These are phyloP conservation scores for Graphilbum ipis-grandicollis DNA, from an alignment of 2,329 filamentous ascomycete species.

Conservation along the genomic window DNA sequence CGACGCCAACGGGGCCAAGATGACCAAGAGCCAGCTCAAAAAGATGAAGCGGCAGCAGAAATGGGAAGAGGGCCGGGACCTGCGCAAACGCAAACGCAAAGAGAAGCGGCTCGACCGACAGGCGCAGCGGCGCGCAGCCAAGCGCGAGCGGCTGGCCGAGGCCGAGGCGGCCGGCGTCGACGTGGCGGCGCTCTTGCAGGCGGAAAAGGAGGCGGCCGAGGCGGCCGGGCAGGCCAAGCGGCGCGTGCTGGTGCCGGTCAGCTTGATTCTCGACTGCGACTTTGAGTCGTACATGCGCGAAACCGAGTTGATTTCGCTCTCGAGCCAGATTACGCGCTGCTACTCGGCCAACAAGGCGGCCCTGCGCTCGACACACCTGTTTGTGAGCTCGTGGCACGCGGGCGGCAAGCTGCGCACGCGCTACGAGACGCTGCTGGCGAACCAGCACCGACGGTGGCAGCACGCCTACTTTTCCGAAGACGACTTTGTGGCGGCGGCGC, in stretches of 20 bases:
- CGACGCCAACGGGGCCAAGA: not conserved
- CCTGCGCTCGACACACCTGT: slow-evolving; percentile 51
- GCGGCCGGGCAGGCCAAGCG: slow-evolving; percentile 10
- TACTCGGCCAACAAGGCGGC: slow-evolving; percentile 76
- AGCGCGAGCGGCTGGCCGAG: slow-evolving; percentile 29
- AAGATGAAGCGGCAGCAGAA: slow-evolving; percentile 53
- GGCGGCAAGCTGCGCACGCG: slow-evolving; percentile 58
- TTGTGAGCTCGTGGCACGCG: slow-evolving; percentile 62
- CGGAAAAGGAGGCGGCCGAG: slow-evolving; percentile 14
- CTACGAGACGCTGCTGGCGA: slow-evolving; percentile 58
- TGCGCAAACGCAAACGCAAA: slow-evolving; percentile 34
- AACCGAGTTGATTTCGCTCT: slow-evolving; percentile 68
- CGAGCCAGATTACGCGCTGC: slow-evolving; percentile 65
- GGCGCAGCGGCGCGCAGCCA: slow-evolving; percentile 30
- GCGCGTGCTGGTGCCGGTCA: slow-evolving; percentile 38
- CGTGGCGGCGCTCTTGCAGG: slow-evolving; percentile 15
- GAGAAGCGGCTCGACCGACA: slow-evolving; percentile 33
- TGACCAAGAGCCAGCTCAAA: slow-evolving; percentile 81
- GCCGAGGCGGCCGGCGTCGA: slow-evolving; percentile 24
- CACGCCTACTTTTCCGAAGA: slow-evolving; percentile 55
- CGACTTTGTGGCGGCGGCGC: slow-evolving; percentile 55
- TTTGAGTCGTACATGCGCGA: slow-evolving; percentile 85
- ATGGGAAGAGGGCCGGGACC: slow-evolving; percentile 58
- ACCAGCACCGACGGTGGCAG: slow-evolving; percentile 64
- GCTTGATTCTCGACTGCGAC: slow-evolving; percentile 76